Evolutionary conservation across 1,284 basidiomycete genomes (phyloP).

Genomic region (Ustilago bromivora): DNA sequence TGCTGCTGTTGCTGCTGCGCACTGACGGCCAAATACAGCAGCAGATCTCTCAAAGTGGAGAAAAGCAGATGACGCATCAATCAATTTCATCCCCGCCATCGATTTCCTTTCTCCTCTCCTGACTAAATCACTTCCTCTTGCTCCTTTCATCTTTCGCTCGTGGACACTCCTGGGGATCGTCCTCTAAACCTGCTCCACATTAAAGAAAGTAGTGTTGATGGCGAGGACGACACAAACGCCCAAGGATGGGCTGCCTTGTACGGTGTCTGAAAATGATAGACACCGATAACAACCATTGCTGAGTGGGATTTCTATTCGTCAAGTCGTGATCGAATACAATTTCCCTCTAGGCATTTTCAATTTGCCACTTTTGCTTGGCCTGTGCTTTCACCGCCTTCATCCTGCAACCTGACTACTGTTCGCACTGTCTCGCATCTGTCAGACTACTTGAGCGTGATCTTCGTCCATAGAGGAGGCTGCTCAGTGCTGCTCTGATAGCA

Average conservation of each 20-base stretch:
- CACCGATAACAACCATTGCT: conserved; percentile 1
- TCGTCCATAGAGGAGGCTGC: not conserved
- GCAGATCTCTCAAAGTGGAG: not conserved
- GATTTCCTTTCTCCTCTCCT: not conserved
- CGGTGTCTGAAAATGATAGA: conserved; percentile 1
- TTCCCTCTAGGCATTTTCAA: not conserved
- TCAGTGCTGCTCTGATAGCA: not conserved
- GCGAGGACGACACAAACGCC: not conserved
- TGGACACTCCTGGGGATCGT: too few species aligned
- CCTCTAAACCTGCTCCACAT: too few species aligned
- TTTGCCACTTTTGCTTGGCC: not conserved
- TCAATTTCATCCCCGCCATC: not conserved
- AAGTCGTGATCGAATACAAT: conserved; percentile 6
- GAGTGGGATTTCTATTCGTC: conserved; percentile 2
- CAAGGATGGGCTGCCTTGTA: not conserved
- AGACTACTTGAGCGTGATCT: too few species aligned
- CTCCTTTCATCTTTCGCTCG: too few species aligned
- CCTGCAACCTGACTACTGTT: not conserved
- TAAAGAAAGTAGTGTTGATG: too few species aligned
- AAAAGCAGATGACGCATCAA: not conserved
- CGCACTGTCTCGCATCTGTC: too few species aligned
- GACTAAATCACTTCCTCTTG: not conserved
- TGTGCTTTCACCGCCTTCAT: not conserved
- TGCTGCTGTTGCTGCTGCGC: not conserved
- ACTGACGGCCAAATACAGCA: conserved; percentile 6